These are phyloP conservation scores for Kuraishia floccosa DNA, from an alignment of 805 yeast genomes.

Conservation along the genomic window DNA sequence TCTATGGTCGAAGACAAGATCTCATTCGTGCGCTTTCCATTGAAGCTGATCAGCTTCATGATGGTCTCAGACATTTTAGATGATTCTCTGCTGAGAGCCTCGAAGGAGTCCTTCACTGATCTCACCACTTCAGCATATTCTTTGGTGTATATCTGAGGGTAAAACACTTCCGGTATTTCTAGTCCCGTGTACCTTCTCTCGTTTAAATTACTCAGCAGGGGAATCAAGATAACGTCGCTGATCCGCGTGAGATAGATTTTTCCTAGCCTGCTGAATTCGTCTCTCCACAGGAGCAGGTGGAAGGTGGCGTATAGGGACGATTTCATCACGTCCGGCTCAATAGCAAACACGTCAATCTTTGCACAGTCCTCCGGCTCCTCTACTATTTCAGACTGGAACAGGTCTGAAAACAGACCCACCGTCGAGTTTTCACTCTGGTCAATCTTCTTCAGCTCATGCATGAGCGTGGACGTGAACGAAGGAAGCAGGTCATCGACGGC, in stretches of 20 bases:
- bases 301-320: conserved; percentile 20
- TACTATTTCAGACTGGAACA: conserved; percentile 4
- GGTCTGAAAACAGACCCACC: conserved; percentile 1
- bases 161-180: conserved; percentile 17
- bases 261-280: conserved; percentile 11
- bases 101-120: background rate
- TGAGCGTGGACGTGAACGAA: conserved; percentile 9
- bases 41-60: conserved; percentile 14
- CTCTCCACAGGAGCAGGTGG: conserved; percentile 19
- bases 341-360: conserved; percentile 17
- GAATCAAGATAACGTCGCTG: conserved; percentile 22
- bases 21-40: conserved; percentile 18
- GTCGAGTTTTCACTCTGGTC: conserved; percentile 4
- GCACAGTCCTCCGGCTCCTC: conserved; percentile 1
- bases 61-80: conserved; percentile 7
- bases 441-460: conserved; percentile 4
- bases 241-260: conserved; percentile 11
- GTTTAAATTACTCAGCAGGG: conserved; percentile 18
- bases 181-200: conserved; percentile 15
- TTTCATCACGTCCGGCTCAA: conserved; percentile 19
- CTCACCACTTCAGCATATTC: conserved; percentile 13
- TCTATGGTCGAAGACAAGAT: conserved; percentile 14
- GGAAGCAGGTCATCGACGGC: conserved; percentile 15
- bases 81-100: conserved; percentile 6
- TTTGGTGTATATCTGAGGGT: conserved; percentile 26